A percentile compares a stretch with the other conserved stretches of the same genome.
Evolutionary conservation across 1,139 yeast species (phyloP).

Genomic region (Arxiozyma heterogenica): DNA sequence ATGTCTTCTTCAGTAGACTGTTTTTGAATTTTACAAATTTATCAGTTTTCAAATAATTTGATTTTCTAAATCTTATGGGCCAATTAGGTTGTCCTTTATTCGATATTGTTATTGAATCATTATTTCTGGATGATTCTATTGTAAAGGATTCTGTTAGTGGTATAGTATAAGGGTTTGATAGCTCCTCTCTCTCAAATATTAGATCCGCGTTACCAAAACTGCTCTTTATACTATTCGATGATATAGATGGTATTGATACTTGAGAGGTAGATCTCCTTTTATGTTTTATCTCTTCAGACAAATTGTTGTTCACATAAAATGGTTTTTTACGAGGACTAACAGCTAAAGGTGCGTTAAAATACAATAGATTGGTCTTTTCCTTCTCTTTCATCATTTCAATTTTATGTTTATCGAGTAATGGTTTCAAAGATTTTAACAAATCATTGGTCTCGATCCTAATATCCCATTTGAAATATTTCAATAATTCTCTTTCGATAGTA

Average conservation of each 20-base stretch:
- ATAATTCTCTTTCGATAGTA: slow-evolving; percentile 81
- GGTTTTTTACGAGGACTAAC: slow-evolving; percentile 9
- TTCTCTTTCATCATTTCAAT: background rate
- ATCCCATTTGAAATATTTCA: slow-evolving; percentile 78
- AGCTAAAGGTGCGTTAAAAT: slow-evolving; percentile 14
- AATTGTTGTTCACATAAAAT: slow-evolving; percentile 7
- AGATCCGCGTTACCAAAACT: background rate
- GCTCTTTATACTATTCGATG: slow-evolving; percentile 11
- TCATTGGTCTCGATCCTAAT: slow-evolving; percentile 61
- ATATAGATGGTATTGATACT: slow-evolving; percentile 20
- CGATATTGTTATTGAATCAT: background rate
- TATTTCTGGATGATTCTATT: background rate
- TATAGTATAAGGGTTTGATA: slow-evolving; percentile 1
- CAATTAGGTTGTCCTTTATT: background rate
- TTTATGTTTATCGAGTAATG: slow-evolving; percentile 42
- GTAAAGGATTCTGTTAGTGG: slow-evolving; percentile 2
- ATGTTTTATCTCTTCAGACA: background rate
- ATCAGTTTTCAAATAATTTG: slow-evolving; percentile 1
- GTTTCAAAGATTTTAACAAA: slow-evolving; percentile 56
- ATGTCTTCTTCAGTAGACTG: background rate
- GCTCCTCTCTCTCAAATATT: background rate
- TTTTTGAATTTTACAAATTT: background rate
- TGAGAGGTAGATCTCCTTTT: slow-evolving; percentile 7
- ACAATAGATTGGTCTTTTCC: slow-evolving; percentile 13
- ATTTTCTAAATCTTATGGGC: background rate